Percentiles rank a stretch among this genome's conserved stretches.
Conservation (phyloP, 139 green algal genomes). For the Mesotaenium endlicherianum region DNA sequence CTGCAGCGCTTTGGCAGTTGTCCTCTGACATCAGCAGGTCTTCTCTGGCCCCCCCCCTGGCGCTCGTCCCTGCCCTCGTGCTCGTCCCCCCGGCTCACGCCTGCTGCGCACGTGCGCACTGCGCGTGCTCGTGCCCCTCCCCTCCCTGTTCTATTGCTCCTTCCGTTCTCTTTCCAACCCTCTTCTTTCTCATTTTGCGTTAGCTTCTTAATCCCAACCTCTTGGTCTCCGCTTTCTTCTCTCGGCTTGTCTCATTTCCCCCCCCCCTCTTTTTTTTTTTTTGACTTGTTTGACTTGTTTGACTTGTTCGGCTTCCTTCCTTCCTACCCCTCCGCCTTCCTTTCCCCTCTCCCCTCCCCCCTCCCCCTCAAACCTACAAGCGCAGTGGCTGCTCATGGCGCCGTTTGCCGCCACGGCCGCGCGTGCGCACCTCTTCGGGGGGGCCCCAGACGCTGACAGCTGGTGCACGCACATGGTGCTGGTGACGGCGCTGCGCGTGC, state of each 20-base stretch:
- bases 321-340: background rate
- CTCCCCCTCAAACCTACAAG: background rate
- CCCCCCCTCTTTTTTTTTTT: background rate
- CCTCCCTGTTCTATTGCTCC: too few species aligned
- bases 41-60: too few species aligned
- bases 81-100: too few species aligned
- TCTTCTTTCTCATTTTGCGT: background rate
- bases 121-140: too few species aligned
- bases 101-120: too few species aligned
- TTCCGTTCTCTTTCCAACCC: background rate
- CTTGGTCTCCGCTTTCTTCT: background rate
- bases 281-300: background rate
- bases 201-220: background rate
- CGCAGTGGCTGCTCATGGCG: constrained; percentile 51
- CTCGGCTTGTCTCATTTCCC: background rate
- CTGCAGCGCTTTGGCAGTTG: too few species aligned
- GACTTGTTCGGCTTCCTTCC: background rate
- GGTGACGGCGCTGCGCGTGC: constrained; percentile 43
- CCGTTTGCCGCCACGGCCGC: constrained; percentile 42
- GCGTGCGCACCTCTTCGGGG: constrained; percentile 14
- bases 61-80: too few species aligned
- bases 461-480: constrained; percentile 47
- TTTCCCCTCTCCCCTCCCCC: background rate
- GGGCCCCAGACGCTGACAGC: constrained; percentile 49
- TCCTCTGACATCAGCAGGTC: too few species aligned